Conservation (phyloP, 768 basidiomycete genomes). For the Tylopilus subfusipes region DNA sequence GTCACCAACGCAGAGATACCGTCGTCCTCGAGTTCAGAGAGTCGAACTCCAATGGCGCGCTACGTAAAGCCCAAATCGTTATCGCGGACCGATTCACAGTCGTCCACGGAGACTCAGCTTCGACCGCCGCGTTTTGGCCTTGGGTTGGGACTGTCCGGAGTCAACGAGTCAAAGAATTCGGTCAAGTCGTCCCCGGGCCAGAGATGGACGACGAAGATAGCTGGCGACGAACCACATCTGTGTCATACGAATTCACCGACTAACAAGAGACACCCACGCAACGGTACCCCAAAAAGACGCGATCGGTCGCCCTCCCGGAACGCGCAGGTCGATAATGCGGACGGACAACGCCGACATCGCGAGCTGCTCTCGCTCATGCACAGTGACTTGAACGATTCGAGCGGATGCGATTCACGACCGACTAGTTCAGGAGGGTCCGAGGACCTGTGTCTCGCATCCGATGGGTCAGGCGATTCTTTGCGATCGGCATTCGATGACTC, state of each 20-base stretch:
- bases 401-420: constrained; percentile 19
- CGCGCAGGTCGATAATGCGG: constrained; percentile 2
- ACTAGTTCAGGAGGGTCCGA: constrained; percentile 13
- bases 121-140: constrained; percentile 29
- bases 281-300: constrained; percentile 8
- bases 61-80: constrained; percentile 15
- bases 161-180: constrained; percentile 10
- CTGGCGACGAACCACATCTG: constrained; percentile 1
- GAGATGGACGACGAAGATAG: constrained; percentile 12
- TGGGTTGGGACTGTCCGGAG: constrained; percentile 24
- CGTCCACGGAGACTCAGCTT: constrained; percentile 22
- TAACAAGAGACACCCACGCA: constrained; percentile 9
- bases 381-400: constrained; percentile 6
- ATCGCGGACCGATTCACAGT: constrained; percentile 19
- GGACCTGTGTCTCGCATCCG: constrained; percentile 12
- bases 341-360: constrained; percentile 18
- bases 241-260: constrained; percentile 4
- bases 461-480: constrained; percentile 20
- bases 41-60: constrained; percentile 24
- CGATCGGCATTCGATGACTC: constrained; percentile 25
- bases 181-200: constrained; percentile 11
- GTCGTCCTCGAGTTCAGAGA: constrained; percentile 40
- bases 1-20: constrained; percentile 44
- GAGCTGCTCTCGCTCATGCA: constrained; percentile 15
- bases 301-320: constrained; percentile 12